Evolutionary conservation across 305 asterid genomes (phyloP).

Genomic region (Petunia hybrid): DNA sequence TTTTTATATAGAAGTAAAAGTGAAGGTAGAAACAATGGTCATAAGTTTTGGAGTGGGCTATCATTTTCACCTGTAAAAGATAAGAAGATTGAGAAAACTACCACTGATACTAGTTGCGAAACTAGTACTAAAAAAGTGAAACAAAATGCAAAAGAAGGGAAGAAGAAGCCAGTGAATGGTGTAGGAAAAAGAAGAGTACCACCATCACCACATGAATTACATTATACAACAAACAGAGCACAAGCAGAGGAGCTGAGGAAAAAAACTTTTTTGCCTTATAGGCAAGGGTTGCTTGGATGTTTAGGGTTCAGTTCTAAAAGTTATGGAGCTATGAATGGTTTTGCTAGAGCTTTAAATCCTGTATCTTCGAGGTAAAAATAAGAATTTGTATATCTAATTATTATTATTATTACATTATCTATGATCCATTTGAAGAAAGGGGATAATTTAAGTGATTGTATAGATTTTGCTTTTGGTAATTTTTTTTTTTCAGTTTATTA

Average conservation of each 20-base stretch:
- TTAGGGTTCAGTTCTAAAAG: constrained; percentile 75
- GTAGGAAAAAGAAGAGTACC: constrained; percentile 60
- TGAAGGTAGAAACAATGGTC: constrained; percentile 74
- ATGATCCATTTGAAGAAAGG: constrained; percentile 21
- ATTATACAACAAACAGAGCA: constrained; percentile 80
- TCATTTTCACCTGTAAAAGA: constrained; percentile 74
- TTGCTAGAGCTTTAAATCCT: constrained; percentile 62
- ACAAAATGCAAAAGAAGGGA: constrained; percentile 40
- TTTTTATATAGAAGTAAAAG: constrained; percentile 88
- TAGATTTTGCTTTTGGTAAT: constrained; percentile 27
- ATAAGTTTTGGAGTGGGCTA: constrained; percentile 76
- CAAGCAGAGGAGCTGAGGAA: constrained; percentile 94
- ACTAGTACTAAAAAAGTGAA: constrained; percentile 35
- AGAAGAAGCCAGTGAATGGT: constrained; percentile 43
- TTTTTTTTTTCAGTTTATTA: neutral
- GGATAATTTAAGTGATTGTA: constrained; percentile 8
- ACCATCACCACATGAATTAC: constrained; percentile 69
- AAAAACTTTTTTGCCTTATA: constrained; percentile 84
- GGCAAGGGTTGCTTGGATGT: constrained; percentile 88
- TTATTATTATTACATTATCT: neutral
- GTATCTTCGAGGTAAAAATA: constrained; percentile 60
- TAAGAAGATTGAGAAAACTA: constrained; percentile 48
- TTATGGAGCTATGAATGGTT: constrained; percentile 65
- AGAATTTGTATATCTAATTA: constrained; percentile 13
- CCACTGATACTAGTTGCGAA: neutral